Evolutionary conservation across 805 yeast genomes (phyloP), one percentile per base, ranked within the genome.

Genomic region (Candida xiaguanensis): DNA sequence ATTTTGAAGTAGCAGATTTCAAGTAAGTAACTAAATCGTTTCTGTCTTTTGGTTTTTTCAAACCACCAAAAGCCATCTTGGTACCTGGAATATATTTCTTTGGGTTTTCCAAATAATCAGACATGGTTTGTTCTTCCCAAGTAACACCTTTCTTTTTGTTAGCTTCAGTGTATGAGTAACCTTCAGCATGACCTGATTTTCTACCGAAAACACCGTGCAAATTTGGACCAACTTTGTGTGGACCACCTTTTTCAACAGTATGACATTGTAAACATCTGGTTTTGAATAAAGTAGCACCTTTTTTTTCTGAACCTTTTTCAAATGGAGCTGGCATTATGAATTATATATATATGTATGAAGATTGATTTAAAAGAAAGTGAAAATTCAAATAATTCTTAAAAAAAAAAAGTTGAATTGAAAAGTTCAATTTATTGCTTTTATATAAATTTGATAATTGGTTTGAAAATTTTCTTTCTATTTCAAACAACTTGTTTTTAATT

Each of bases 81-180:
- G 98, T 93, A 72, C 99, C 99, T 67, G 99, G 99, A 57, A 93
- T 89, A 79, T 89, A 93, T 78, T 93, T 93, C 95, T 93, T 93
- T 76, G 99, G 99, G 86, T 93, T 93, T 74, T 85, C 95, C 72
- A 93, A 81, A 84, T 93, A 93, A 70, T 86, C 95, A 57, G 84
- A 77, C 85, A 93, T 79, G 68, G 88, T 78, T 65, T 89, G 89
- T 62, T 81, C 89, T 52, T 61, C 56, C 99, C 99, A 93, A 45
- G 57, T 56, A 48, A 93, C 95, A 63, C 89, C 95, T 75, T 89
- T 89, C 77, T 83, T 84, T 80, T 87, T 86, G 87, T 91, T 91
- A 66, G 99, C 98, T 55, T 93, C 99, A 43, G 98, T 89, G 82
- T 87, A 93, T 38, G 96, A 83, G 81, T 73, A 93, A 52, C 98